phyloP scores from a whole-genome alignment of 1,284 basidiomycete genomes.

The Peniophora sp. region DNA sequence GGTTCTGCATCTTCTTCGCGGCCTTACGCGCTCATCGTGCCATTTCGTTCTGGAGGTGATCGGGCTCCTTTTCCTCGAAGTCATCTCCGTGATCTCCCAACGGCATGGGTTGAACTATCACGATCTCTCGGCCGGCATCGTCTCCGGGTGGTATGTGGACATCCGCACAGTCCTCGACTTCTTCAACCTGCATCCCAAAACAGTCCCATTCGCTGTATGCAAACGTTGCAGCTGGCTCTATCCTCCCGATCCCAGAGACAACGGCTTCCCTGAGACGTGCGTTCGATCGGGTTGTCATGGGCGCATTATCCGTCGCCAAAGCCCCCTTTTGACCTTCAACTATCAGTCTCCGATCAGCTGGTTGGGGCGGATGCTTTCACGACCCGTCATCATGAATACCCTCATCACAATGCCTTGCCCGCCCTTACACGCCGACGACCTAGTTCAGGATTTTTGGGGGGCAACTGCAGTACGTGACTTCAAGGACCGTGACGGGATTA shows the following conservation, averaged over 20 bases:
- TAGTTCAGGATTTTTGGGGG: slow-evolving; percentile 10
- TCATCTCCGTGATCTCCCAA: no score
- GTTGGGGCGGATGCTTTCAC: background rate
- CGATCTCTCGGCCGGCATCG: no score
- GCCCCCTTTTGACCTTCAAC: background rate
- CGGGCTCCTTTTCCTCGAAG: no score
- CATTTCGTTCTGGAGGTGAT: no score
- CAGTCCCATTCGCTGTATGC: background rate
- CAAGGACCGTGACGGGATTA: background rate
- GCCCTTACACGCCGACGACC: background rate
- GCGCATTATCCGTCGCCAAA: background rate
- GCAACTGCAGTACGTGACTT: slow-evolving; percentile 2
- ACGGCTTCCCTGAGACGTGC: no score
- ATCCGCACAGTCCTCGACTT: background rate
- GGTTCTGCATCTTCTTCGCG: no score
- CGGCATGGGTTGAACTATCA: no score
- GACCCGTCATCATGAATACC: background rate
- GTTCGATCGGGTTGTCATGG: no score
- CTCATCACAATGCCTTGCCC: background rate
- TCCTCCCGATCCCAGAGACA: no score
- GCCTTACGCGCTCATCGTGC: no score
- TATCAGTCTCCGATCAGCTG: background rate
- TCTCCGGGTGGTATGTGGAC: background rate
- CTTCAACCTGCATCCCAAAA: background rate
- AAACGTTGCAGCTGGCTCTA: no score